A percentile compares a stretch with the other conserved stretches of the same genome.
These are phyloP conservation scores for Populus hybrid DNA, from an alignment of 441 rosid genomes.

Conservation along the genomic window DNA sequence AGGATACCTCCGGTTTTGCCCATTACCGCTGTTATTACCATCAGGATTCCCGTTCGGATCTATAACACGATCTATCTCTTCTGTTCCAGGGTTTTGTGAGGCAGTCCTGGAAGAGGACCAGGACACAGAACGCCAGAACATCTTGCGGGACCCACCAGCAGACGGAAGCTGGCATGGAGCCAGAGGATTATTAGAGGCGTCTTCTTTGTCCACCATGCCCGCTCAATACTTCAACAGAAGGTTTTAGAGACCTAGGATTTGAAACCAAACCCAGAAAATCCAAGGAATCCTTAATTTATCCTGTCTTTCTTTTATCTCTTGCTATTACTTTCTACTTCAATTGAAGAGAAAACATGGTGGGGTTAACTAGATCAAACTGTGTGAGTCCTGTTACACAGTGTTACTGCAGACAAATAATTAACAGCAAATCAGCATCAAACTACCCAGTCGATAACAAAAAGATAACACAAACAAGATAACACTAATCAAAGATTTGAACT, in stretches of 20 bases:
- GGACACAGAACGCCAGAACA: constrained; percentile 95
- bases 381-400: constrained; percentile 3
- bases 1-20: constrained; percentile 53
- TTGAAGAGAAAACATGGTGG: constrained; percentile 17
- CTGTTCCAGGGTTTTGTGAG: constrained; percentile 48
- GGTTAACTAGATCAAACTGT: constrained; percentile 38
- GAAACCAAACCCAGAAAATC: constrained; percentile 24
- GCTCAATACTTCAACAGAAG: constrained; percentile 16
- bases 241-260: neutral
- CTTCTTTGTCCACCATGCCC: constrained; percentile 90
- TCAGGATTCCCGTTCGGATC: constrained; percentile 41
- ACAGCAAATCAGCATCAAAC: constrained; percentile 21
- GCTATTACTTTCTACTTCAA: neutral
- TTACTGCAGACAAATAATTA: constrained; percentile 33
- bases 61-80: constrained; percentile 40
- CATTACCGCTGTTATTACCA: constrained; percentile 31
- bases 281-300: neutral
- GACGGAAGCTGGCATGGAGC: constrained; percentile 47
- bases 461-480: neutral
- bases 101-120: constrained; percentile 95
- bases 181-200: constrained; percentile 46
- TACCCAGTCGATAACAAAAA: neutral
- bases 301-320: constrained; percentile 1
- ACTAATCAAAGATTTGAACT: neutral
- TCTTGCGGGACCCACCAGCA: constrained; percentile 46